These are phyloP conservation scores for Cytospora mali DNA, from an alignment of 2,329 filamentous ascomycete species.

Conservation along the genomic window DNA sequence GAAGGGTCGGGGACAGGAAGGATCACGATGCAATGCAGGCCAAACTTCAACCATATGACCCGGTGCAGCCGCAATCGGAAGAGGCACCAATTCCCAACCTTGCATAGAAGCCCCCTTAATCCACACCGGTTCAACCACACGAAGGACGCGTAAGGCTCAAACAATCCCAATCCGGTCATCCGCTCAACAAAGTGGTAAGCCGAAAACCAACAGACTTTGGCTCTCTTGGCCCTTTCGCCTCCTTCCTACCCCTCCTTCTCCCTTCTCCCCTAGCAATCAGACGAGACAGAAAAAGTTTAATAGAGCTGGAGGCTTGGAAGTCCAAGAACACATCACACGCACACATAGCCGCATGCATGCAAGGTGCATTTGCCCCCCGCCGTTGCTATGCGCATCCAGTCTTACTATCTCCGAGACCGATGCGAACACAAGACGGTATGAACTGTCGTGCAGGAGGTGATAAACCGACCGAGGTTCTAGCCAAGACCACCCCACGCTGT, in stretches of 20 bases:
- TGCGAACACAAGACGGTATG: neutral
- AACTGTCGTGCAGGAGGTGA: neutral
- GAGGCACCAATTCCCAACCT: neutral
- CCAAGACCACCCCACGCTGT: neutral
- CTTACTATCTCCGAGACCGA: neutral
- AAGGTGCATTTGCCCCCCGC: neutral
- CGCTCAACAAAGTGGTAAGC: neutral
- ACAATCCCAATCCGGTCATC: neutral
- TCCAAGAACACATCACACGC: neutral
- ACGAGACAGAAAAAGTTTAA: neutral
- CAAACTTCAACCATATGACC: slow-evolving; percentile 10
- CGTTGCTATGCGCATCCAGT: neutral
- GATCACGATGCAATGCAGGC: slow-evolving; percentile 10
- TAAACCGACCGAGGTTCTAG: neutral
- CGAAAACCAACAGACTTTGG: neutral
- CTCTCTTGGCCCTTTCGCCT: no score
- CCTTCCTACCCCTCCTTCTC: neutral
- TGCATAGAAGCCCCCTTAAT: neutral
- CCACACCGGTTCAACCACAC: neutral
- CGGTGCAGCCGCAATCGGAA: slow-evolving; percentile 14
- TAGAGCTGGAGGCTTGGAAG: neutral
- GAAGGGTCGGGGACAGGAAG: neutral
- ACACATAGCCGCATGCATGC: neutral
- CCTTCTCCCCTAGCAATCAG: neutral
- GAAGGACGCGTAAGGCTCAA: neutral